phyloP scores from a whole-genome alignment of 139 green algal genomes.

The Picochlorum sp. region DNA sequence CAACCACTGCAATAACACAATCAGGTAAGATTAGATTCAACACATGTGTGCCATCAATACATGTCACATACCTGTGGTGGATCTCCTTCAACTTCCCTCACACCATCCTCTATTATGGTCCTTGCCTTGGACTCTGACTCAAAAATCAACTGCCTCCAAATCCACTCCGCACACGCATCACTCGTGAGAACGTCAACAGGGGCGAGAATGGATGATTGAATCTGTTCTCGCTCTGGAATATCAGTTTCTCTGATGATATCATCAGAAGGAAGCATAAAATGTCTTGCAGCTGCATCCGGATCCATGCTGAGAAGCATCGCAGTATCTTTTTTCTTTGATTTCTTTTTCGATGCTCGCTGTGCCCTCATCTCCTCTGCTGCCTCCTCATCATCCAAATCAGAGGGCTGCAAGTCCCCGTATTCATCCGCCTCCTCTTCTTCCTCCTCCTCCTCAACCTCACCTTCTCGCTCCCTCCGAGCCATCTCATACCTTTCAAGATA shows the following conservation, averaged over 20 bases:
- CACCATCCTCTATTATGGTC: slow-evolving; percentile 42
- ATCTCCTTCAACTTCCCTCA: slow-evolving; percentile 50
- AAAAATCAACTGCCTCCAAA: slow-evolving; percentile 24
- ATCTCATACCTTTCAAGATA: slow-evolving; percentile 50
- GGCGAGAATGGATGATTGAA: slow-evolving; percentile 23
- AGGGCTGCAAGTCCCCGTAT: not conserved
- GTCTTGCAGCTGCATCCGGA: slow-evolving; percentile 58
- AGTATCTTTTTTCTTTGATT: not conserved
- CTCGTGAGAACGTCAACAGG: slow-evolving; percentile 5
- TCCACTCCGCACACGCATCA: slow-evolving; percentile 22
- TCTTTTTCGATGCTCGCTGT: slow-evolving; percentile 2
- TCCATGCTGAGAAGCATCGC: slow-evolving; percentile 44
- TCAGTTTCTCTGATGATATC: slow-evolving; percentile 67
- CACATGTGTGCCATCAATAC: not conserved
- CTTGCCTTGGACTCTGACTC: not conserved
- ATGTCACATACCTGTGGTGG: slow-evolving; percentile 13
- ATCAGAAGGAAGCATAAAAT: slow-evolving; percentile 69
- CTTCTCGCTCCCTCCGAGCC: not conserved
- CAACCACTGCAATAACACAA: slow-evolving; percentile 2
- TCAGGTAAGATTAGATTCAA: not conserved
- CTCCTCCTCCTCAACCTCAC: slow-evolving; percentile 7
- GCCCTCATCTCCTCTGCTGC: slow-evolving; percentile 22
- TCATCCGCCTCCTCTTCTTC: slow-evolving; percentile 28
- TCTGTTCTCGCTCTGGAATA: slow-evolving; percentile 77
- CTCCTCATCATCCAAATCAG: slow-evolving; percentile 18